Percentiles rank a stretch among this genome's conserved stretches.
Evolutionary conservation across 2,329 filamentous ascomycete species (phyloP).

Genomic region (Phaeosphaeriaceae sp.): DNA sequence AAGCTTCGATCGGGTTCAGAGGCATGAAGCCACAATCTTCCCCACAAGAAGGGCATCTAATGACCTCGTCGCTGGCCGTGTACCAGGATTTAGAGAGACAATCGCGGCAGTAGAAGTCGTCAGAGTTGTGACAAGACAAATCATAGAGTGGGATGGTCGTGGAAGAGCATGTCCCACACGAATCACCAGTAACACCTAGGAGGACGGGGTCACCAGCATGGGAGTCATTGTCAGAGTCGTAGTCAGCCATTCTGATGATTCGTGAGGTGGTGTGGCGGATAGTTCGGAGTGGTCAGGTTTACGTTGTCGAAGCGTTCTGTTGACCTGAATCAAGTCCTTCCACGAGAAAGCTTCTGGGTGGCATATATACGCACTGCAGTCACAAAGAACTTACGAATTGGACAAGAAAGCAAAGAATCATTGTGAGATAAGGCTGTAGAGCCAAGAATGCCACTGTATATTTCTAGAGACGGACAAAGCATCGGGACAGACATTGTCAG

Average conservation of each 20-base stretch:
- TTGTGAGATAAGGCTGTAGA: neutral
- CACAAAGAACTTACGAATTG: neutral
- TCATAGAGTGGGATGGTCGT: slow-evolving; percentile 7
- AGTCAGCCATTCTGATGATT: neutral
- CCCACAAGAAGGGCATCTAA: slow-evolving; percentile 14
- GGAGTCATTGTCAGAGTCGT: neutral
- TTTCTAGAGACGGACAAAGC: neutral
- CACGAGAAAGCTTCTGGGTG: neutral
- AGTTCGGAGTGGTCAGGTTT: neutral
- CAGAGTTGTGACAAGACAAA: slow-evolving; percentile 11
- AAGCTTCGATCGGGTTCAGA: neutral
- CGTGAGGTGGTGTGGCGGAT: neutral
- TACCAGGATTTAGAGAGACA: slow-evolving; percentile 13
- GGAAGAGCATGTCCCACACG: slow-evolving; percentile 10
- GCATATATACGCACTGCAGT: neutral
- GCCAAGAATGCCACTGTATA: neutral
- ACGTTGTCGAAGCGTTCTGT: neutral
- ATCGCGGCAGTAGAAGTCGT: slow-evolving; percentile 16
- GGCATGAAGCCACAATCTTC: slow-evolving; percentile 7
- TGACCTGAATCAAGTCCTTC: neutral
- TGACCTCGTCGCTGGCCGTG: slow-evolving; percentile 3
- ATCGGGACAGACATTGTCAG: neutral
- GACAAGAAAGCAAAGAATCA: neutral
- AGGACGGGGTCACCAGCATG: slow-evolving; percentile 1
- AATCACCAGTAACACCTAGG: slow-evolving; percentile 9